Conservation (phyloP, 768 basidiomycete species). For the Pleurotus sapidus region DNA sequence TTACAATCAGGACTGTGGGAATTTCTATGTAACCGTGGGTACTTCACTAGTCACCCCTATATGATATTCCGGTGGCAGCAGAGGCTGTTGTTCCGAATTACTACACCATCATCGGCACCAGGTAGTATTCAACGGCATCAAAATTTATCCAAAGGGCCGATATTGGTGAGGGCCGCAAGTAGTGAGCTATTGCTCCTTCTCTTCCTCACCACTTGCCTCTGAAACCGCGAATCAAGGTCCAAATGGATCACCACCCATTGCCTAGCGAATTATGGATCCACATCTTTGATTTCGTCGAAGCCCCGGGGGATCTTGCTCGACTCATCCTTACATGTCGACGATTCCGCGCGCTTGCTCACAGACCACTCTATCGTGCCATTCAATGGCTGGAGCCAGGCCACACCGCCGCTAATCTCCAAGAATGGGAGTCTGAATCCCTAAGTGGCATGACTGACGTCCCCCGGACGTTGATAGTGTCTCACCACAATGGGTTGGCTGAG, state of each 20-base stretch:
- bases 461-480: background rate
- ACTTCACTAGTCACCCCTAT: too few relatives aligned
- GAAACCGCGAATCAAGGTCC: too few relatives aligned
- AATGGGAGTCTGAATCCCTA: background rate
- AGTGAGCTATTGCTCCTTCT: too few relatives aligned
- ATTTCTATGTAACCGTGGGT: too few relatives aligned
- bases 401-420: background rate
- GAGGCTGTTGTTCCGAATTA: too few relatives aligned
- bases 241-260: background rate
- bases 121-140: too few relatives aligned
- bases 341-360: background rate
- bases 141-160: too few relatives aligned
- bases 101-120: too few relatives aligned
- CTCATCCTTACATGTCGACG: background rate
- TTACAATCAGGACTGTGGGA: too few relatives aligned
- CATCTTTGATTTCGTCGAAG: background rate
- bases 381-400: conserved; percentile 1
- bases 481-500: conserved; percentile 2
- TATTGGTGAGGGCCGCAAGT: too few relatives aligned
- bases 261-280: conserved; percentile 6
- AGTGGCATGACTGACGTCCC: background rate
- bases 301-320: background rate
- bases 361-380: background rate
- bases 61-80: too few relatives aligned
- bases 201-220: too few relatives aligned